Conservation (phyloP, 768 basidiomycete genomes). For the Serendipita indica region DNA sequence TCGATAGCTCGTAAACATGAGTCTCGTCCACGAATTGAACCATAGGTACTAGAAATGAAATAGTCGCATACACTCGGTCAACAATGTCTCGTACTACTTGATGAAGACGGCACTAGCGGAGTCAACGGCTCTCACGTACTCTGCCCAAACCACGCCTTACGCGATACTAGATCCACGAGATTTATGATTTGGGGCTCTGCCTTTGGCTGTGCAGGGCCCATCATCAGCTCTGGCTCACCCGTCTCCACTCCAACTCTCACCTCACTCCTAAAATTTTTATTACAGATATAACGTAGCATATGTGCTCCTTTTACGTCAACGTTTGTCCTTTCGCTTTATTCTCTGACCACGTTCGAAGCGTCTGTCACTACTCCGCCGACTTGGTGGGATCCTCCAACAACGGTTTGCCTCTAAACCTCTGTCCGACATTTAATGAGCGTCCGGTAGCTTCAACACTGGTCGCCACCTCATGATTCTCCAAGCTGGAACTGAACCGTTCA, state of each 20-base stretch:
- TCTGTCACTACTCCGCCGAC: neutral
- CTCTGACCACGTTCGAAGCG: neutral
- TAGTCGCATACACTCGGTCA: neutral
- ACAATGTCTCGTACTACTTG: conserved; percentile 5
- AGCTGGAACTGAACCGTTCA: conserved; percentile 5
- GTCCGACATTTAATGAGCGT: neutral
- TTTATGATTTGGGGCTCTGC: neutral
- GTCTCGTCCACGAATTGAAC: neutral
- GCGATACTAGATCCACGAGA: neutral
- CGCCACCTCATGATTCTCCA: neutral
- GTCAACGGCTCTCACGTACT: neutral
- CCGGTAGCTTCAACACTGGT: neutral
- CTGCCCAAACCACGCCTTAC: neutral
- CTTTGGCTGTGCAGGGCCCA: neutral
- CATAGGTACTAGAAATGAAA: neutral
- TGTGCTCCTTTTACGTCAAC: neutral
- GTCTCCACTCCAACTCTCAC: neutral
- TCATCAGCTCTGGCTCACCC: neutral
- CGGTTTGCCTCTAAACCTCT: neutral
- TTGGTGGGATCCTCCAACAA: neutral
- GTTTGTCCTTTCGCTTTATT: neutral
- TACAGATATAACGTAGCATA: conserved; percentile 4
- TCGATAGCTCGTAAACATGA: neutral
- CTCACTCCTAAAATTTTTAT: neutral
- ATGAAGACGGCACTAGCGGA: neutral